Base-by-base conservation (phyloP, 768 basidiomycete genomes). In the Leccinum imitatum region DNA sequence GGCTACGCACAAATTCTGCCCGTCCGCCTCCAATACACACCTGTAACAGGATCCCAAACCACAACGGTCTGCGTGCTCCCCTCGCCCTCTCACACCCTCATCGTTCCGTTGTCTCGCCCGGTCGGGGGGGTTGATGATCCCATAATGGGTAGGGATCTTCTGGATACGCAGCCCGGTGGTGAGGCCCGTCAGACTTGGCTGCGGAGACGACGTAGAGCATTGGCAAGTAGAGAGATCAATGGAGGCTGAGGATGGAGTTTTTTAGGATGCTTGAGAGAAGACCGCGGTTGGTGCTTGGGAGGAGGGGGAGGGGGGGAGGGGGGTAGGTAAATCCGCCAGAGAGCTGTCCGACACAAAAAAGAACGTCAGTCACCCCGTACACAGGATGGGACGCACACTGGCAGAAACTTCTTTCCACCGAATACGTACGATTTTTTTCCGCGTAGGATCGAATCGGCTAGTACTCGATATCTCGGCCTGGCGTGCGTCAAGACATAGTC, bases 1-100 rank as follows among this genome's bases (percentile, higher is more conserved):
- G 7, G 89, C 95, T 17, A 93, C 84, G 64, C 92, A 99, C 39
- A 96, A 82, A 61, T 84, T 89, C 59, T 90, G 82, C 4, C 94
- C 97, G 69, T 99, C 97, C 19, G 85, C 86, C 90, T 90, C 95
- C 91, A 98, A 66, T 87, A 89, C 0, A 95, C 95, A 1, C 89
- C 81, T 15, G 96, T 99, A 30, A 94, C 91, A 0, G 96, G 95
- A 69, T 93, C 89, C 63, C 95, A 90, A 53, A 87, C 86, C 15
- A 87, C 87, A 15, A 97, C 85, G 17, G 89, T 80, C 2, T 84
- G 77, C 74, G 93, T 96, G 6, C 69, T 66, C 82, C 84, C 7
- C 25, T 92, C 91, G 17, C 91, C 92, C 63, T 95, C 93, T 94
- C 95, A 99, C 5, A 98, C 79, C 57, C 90, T 83, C 17, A 98